Base-by-base conservation (phyloP, 129 eudicot genomes). In the Tagetes erecta region DNA sequence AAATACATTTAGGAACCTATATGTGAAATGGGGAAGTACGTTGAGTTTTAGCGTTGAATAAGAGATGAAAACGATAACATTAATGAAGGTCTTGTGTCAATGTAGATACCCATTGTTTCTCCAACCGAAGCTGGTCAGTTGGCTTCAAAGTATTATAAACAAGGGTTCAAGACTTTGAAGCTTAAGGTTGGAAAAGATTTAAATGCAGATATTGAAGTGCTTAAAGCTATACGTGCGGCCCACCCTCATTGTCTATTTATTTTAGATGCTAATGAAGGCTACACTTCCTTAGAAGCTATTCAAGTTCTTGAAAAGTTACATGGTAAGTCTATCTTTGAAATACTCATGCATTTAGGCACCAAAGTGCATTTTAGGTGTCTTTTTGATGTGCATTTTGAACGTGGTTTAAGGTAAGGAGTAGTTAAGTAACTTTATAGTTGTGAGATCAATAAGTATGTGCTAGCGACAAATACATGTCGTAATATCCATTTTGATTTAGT, bases 221-320 rank as follows among this genome's bases (percentile, higher is more conserved):
- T 92, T 73, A 80, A 83, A 87, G 95, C 96, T 38, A 89, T 92
- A 76, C 87, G 98, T 55, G 33, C 2, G 35, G 92, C 87, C 68
- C 93, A 87, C 47, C 96, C 98, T 31, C 82, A 84, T 59, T 92
- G 95, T 85, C 73, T 55, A 31, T 92, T 89, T 74, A 87, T 92
- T 63, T 87, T 92, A 68, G 98, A 92, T 83, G 98, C 98, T 49
- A 92, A 92, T 49, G 98, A 92, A 71, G 98, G 98, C 60, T 92
- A 92, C 83, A 84, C 84, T 42, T 81, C 92, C 51, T 66, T 73
- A 2, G 98, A 92, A 81, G 98, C 98, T 67, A 83, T 92, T 85
- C 84, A 84, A 76, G 95, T 92, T 79, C 95, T 92, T 42, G 82
- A 89, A 68, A 89, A 80, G 35, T 71, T 92, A 79, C 90, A 87